Evolutionary conservation across 805 yeast genomes (phyloP), one percentile per base, ranked within the genome.

Genomic region (Wickerhamiella sergipiensis): DNA sequence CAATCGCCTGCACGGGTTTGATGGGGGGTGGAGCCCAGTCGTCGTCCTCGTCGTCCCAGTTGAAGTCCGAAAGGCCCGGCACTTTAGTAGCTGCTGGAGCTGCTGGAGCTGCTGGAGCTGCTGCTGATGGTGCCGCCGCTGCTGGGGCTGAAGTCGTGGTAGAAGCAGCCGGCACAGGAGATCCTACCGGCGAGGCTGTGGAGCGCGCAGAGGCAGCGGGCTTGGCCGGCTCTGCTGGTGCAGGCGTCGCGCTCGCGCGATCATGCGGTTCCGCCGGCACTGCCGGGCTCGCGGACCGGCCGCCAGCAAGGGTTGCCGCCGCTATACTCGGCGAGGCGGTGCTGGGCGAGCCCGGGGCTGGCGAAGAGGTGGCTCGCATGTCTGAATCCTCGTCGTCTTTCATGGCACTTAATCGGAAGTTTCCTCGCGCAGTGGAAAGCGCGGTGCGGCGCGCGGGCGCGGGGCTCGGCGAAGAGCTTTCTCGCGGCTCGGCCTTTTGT

Each of bases 11-110:
- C 9, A 19, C 36, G 45, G 26, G 19, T 29, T 50, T 15, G 39
- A 33, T 22, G 19, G 51, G 49, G 18, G 46, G 46, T 53, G 60
- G 59, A 33, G 62, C 65, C 58, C 56, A 56, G 40, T 61, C 65
- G 48, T 59, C 67, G 46, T 67, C 72, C 46, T 67, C 72, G 44
- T 67, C 71, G 48, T 65, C 71, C 72, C 72, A 68, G 55, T 61
- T 61, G 53, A 63, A 54, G 44, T 61, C 60, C 23, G 59, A 54
- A 15, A 29, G 33, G 33, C 33, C 15, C 4, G 12, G 33, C 54
- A 29, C 33, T 24, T 24, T 24, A 24, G 26, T 24, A 5, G 26
- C 26, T 24, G 26, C 26, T 8, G 26, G 26, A 24, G 26, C 8
- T 19, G 50, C 46, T 2, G 47, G 19, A 5, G 26, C 26, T 24